These are phyloP conservation scores for Penicillium roqueforti DNA, from an alignment of 495 filamentous ascomycete species.

Conservation along the genomic window DNA sequence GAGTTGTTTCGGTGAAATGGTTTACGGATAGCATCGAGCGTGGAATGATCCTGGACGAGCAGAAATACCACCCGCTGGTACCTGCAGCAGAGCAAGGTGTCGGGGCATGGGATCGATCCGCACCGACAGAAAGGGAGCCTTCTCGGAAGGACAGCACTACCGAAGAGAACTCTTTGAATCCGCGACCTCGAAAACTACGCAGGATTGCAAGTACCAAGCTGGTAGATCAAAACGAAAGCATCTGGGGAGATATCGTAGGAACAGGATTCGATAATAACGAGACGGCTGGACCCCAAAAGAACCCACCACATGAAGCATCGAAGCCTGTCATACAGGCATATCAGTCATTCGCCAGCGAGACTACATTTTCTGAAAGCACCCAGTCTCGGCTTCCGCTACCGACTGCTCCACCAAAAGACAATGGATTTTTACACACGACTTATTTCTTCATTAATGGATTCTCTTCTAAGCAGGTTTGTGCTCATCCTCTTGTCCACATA, in stretches of 20 bases:
- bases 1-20: constrained; percentile 79
- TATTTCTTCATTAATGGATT: constrained; percentile 68
- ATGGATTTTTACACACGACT: constrained; percentile 37
- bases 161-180: constrained; percentile 26
- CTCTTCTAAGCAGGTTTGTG: constrained; percentile 47
- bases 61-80: constrained; percentile 69
- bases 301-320: constrained; percentile 16
- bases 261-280: constrained; percentile 35
- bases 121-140: constrained; percentile 33
- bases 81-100: constrained; percentile 65
- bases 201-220: constrained; percentile 76
- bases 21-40: constrained; percentile 77
- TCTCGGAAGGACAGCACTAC: constrained; percentile 8
- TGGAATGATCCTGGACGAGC: constrained; percentile 90
- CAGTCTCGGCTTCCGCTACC: constrained; percentile 21
- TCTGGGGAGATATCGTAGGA: constrained; percentile 86
- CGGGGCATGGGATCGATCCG: constrained; percentile 66
- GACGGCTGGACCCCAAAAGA: constrained; percentile 26
- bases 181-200: constrained; percentile 61
- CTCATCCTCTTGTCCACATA: background rate
- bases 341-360: constrained; percentile 43
- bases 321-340: constrained; percentile 32
- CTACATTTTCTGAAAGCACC: constrained; percentile 29
- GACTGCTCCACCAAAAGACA: constrained; percentile 9
- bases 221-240: constrained; percentile 67